phyloP scores from a whole-genome alignment of 2,329 filamentous ascomycete species.

The Pestalotiopsis sp. region DNA sequence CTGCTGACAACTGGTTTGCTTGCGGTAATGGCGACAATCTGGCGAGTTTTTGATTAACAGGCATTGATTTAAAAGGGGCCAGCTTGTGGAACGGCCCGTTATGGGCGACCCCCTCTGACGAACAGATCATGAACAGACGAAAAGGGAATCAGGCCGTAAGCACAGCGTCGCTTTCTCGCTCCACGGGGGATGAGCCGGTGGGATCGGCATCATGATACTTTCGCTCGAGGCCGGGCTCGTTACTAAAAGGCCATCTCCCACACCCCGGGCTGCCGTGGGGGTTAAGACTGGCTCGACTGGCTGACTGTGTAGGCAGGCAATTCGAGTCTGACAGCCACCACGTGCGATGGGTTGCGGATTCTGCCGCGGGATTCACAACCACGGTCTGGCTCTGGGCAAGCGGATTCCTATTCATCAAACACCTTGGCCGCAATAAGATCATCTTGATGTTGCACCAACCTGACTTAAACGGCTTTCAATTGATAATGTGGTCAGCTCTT shows the following conservation, averaged over 20 bases:
- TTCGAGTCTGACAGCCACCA: slow-evolving; percentile 2
- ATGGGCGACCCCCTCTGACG: neutral
- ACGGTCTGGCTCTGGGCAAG: neutral
- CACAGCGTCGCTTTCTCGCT: slow-evolving; percentile 1
- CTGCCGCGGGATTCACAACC: neutral
- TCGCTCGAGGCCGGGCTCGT: neutral
- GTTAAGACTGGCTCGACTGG: neutral
- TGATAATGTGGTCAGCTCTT: slow-evolving; percentile 6
- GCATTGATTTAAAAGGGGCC: neutral
- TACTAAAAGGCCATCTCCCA: neutral
- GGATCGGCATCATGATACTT: slow-evolving; percentile 1
- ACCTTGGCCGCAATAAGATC: neutral
- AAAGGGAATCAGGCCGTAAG: neutral
- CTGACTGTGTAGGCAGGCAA: too few species aligned
- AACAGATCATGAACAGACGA: neutral
- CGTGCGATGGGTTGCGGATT: neutral
- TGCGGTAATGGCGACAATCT: neutral
- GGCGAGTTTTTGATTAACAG: neutral
- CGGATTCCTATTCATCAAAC: neutral
- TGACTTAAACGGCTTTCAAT: neutral
- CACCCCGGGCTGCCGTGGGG: neutral
- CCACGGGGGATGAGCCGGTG: neutral
- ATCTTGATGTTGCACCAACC: neutral
- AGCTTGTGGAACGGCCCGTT: slow-evolving; percentile 9
- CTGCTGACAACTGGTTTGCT: neutral